Evolutionary conservation across 148 eudicot genomes (phyloP).

Genomic region (Dysphania ambrosioides): DNA sequence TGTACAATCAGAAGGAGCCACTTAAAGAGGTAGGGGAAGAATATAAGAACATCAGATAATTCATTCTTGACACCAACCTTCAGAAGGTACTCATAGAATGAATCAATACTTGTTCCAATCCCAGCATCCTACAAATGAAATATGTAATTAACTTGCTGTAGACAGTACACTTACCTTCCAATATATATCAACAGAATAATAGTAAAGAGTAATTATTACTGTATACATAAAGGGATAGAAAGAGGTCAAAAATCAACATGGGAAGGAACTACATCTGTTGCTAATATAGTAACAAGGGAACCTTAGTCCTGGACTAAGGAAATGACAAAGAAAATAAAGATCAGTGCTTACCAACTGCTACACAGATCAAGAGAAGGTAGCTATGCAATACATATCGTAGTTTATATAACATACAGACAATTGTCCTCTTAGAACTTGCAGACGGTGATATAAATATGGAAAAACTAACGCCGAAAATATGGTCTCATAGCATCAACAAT

Average conservation of each 20-base stretch:
- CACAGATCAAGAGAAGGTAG: background rate
- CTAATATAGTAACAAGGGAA: background rate
- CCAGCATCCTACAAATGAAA: constrained; percentile 84
- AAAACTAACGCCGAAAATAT: too few species aligned
- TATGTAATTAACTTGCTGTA: constrained; percentile 12
- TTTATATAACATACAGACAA: too few species aligned
- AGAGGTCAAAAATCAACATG: background rate
- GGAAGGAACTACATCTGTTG: too few species aligned
- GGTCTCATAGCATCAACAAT: too few species aligned
- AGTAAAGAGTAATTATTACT: background rate
- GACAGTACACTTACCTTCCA: background rate
- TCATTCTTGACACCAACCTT: constrained; percentile 53
- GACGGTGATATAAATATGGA: too few species aligned
- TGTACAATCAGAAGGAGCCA: background rate
- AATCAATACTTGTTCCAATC: constrained; percentile 97
- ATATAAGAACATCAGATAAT: background rate
- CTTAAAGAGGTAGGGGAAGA: background rate
- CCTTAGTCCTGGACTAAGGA: background rate
- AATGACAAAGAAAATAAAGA: background rate
- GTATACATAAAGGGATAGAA: background rate
- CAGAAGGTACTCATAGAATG: constrained; percentile 93
- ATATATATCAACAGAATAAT: background rate
- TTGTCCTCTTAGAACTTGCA: too few species aligned
- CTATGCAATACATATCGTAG: too few species aligned
- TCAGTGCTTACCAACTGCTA: background rate